Evolutionary conservation across 352 stramenopile species (phyloP).

Genomic region (Globisporangium alternatum): DNA sequence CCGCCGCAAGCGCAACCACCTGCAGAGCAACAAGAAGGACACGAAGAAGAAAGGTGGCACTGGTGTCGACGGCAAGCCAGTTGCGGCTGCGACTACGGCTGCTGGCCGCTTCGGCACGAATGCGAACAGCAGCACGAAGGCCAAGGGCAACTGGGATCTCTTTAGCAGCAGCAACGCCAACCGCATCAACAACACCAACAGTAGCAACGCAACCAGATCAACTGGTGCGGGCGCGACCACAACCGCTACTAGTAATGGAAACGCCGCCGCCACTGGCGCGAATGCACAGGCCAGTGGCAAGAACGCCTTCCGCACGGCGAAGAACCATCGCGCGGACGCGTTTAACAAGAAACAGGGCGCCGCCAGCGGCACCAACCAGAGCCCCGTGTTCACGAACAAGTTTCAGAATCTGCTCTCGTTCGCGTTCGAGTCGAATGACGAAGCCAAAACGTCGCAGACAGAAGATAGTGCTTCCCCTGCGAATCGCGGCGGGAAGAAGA

Average conservation of each 20-base stretch:
- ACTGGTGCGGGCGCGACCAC: conserved; percentile 9
- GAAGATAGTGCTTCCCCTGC: not conserved
- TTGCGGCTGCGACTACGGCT: too few species aligned
- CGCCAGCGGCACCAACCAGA: conserved; percentile 18
- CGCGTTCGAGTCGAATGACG: conserved; percentile 43
- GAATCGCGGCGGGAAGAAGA: conserved; percentile 11
- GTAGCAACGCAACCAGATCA: not conserved
- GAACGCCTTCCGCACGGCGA: conserved; percentile 14
- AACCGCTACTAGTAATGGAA: not conserved
- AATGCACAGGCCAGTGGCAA: conserved; percentile 2
- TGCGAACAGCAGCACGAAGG: conserved; percentile 21
- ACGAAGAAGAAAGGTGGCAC: conserved; percentile 21
- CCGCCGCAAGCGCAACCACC: conserved; percentile 48
- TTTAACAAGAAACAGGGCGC: conserved; percentile 24
- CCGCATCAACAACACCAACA: not conserved
- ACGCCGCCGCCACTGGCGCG: not conserved
- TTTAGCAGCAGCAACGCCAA: conserved; percentile 22
- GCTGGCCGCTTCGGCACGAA: conserved; percentile 9
- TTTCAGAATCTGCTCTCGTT: conserved; percentile 83
- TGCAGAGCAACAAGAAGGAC: conserved; percentile 45
- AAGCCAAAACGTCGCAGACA: not conserved
- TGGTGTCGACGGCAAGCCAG: not conserved
- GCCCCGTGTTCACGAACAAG: conserved; percentile 74
- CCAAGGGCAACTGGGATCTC: conserved; percentile 30
- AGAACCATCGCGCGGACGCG: conserved; percentile 7